Conservation (phyloP, 768 basidiomycete genomes). For the Xerocomellus chrysenteron region DNA sequence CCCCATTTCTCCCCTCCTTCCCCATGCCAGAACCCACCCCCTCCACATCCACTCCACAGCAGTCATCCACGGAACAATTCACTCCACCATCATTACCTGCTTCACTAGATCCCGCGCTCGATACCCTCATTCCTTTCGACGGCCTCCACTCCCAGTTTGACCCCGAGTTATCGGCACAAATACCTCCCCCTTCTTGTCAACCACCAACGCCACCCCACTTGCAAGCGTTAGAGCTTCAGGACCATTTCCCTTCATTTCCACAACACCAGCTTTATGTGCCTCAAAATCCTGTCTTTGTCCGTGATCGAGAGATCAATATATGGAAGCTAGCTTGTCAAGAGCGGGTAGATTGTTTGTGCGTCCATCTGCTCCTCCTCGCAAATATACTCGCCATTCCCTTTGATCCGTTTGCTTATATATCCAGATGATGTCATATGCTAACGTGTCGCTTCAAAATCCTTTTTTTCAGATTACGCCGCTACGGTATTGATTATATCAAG, state of each 20-base stretch:
- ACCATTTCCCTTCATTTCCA: constrained; percentile 25
- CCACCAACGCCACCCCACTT: constrained; percentile 12
- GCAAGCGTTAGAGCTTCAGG: constrained; percentile 24
- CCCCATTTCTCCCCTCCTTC: constrained; percentile 4
- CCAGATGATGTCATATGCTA: constrained; percentile 8
- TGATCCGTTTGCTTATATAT: constrained; percentile 9
- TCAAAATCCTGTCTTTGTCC: constrained; percentile 27
- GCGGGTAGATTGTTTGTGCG: constrained; percentile 34
- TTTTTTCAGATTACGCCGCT: constrained; percentile 29
- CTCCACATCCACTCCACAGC: neutral
- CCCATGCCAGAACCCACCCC: neutral
- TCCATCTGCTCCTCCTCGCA: constrained; percentile 11
- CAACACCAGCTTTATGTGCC: constrained; percentile 29
- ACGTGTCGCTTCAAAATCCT: neutral
- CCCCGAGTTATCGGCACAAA: constrained; percentile 18
- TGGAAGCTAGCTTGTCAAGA: constrained; percentile 37
- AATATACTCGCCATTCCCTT: neutral
- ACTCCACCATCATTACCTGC: constrained; percentile 3
- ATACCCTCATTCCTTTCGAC: constrained; percentile 31
- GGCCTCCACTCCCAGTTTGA: constrained; percentile 18
- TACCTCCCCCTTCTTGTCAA: constrained; percentile 11
- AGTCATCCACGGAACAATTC: neutral
- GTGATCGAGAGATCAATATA: constrained; percentile 36
- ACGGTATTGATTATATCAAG: constrained; percentile 34
- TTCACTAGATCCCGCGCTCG: constrained; percentile 21